Evolutionary conservation across 2,329 filamentous ascomycete genomes (phyloP), one percentile per base, ranked within the genome.

Genomic region (Neurospora crassa): DNA sequence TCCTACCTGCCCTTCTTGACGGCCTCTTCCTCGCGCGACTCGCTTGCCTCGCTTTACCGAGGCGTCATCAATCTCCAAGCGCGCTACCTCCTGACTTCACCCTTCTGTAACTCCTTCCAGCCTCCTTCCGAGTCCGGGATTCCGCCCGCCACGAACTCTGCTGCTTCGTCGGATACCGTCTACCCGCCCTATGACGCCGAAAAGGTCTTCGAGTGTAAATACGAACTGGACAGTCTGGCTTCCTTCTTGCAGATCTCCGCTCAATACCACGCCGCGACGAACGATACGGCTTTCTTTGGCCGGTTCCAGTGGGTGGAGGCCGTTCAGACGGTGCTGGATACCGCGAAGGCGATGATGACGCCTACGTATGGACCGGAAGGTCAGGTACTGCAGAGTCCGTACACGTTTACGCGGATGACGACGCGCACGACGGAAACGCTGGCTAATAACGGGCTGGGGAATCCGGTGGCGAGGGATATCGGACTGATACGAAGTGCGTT

Each of bases 101-200:
- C 95, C 0, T 95, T 94, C 82, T 98, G 95, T 85, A 97, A 97
- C 80, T 92, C 94, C 45, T 98, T 97, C 81, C 94, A 97, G 78
- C 92, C 95, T 0, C 95, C 95, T 0, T 84, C 88, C 2, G 92
- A 94, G 69, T 92, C 92, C 70, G 87, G 88, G 24, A 83, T 95
- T 14, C 78, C 81, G 1, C 87, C 91, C 1, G 81, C 85, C 1
- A 76, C 81, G 10, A 91, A 91, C 76, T 80, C 84, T 2, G 87
- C 86, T 14, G 86, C 85, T 69, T 87, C 87, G 69, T 85, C 86
- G n/a, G 91, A 92, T 79, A 76, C 81, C 77, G 81, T 84, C 81
- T 88, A 73, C 83, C 92, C 93, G 0, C 81, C 85, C 40, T 90
- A 92, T 37, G 92, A 91, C 76, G 85, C 86, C 1, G 84, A 84